A percentile compares a stretch with the other conserved stretches of the same genome.
These are phyloP conservation scores for Aspergillus cejpii DNA, from an alignment of 2,329 filamentous ascomycete genomes.

Conservation along the genomic window DNA sequence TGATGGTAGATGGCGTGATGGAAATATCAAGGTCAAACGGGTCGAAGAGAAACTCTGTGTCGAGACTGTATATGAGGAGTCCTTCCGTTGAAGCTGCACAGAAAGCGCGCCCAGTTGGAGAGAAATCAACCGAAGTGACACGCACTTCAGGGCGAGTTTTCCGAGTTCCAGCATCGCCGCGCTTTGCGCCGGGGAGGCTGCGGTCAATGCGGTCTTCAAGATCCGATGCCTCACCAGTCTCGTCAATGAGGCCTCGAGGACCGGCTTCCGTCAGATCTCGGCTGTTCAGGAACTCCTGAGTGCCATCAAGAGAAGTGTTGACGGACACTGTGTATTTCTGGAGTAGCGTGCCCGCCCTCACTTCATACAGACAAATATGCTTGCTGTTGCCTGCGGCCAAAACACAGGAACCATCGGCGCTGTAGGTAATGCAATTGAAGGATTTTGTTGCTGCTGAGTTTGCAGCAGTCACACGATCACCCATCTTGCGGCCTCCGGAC, in stretches of 20 bases:
- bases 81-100: conserved; percentile 94
- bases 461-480: conserved; percentile 82
- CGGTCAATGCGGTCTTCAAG: conserved; percentile 75
- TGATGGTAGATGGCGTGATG: conserved; percentile 79
- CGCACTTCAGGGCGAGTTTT: conserved; percentile 74
- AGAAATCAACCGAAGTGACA: conserved; percentile 77
- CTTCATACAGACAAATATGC: conserved; percentile 96
- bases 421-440: conserved; percentile 83
- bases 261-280: conserved; percentile 86
- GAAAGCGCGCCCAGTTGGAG: conserved; percentile 81
- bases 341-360: conserved; percentile 78
- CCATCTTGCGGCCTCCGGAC: conserved; percentile 81
- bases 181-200: conserved; percentile 75
- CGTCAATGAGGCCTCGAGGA: conserved; percentile 74
- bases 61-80: conserved; percentile 84
- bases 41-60: conserved; percentile 78
- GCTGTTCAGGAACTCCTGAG: conserved; percentile 95
- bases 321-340: conserved; percentile 95
- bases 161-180: conserved; percentile 75
- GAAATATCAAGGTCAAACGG: conserved; percentile 93
- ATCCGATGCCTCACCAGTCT: conserved; percentile 81
- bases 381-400: conserved; percentile 94
- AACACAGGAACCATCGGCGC: conserved; percentile 83
- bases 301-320: conserved; percentile 91
- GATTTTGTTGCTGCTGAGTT: conserved; percentile 85